These are phyloP conservation scores for Pelagophyceae sp. DNA, from an alignment of 352 stramenopile genomes.

Conservation along the genomic window DNA sequence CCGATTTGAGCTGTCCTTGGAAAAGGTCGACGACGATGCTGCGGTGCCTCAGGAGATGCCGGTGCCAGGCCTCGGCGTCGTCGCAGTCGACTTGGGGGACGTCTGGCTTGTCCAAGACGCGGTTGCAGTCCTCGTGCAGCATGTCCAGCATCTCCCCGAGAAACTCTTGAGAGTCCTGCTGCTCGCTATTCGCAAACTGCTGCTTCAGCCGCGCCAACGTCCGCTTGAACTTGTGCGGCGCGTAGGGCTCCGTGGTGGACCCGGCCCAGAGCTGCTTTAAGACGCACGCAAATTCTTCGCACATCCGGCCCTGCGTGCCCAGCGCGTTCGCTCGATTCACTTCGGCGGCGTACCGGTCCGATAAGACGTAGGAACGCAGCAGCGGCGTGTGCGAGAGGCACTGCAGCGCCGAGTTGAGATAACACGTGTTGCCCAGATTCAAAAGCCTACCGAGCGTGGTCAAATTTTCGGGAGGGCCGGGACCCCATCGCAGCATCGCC, in stretches of 20 bases:
- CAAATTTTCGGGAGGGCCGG: not conserved
- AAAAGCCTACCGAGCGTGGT: slow-evolving; percentile 40
- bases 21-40: slow-evolving; percentile 57
- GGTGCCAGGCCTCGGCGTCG: slow-evolving; percentile 47
- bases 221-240: slow-evolving; percentile 40
- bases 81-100: slow-evolving; percentile 62
- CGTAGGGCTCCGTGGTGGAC: slow-evolving; percentile 23
- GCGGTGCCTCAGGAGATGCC: slow-evolving; percentile 45
- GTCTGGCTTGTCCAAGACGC: slow-evolving; percentile 69
- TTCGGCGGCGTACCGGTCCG: slow-evolving; percentile 69
- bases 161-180: slow-evolving; percentile 76
- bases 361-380: slow-evolving; percentile 90
- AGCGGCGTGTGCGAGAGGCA: slow-evolving; percentile 89
- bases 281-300: slow-evolving; percentile 58
- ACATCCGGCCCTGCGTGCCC: slow-evolving; percentile 65
- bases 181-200: slow-evolving; percentile 66
- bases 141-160: slow-evolving; percentile 66
- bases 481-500: not conserved
- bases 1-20: slow-evolving; percentile 53
- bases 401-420: slow-evolving; percentile 94
- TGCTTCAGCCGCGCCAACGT: slow-evolving; percentile 34
- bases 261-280: slow-evolving; percentile 56
- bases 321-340: slow-evolving; percentile 69
- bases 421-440: slow-evolving; percentile 93
- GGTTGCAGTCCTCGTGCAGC: slow-evolving; percentile 75